Evolutionary conservation across 2,329 filamentous ascomycete species (phyloP), one percentile per base, ranked within the genome.

Genomic region (Lecanosticta acicola): DNA sequence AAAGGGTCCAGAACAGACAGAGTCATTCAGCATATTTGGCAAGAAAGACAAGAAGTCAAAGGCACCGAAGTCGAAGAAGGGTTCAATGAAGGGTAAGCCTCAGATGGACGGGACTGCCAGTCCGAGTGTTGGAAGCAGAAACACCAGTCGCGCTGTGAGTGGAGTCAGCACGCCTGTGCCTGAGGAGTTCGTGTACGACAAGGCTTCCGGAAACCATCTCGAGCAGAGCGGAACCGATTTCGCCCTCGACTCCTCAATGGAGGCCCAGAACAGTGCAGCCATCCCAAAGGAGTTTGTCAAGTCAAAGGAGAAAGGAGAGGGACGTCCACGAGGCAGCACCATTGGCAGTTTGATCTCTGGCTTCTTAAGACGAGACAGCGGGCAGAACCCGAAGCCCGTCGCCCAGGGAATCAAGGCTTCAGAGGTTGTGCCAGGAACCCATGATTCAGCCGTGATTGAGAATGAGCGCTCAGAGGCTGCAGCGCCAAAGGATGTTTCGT

Each of bases 1-100:
- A 14, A 64, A 64, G 45, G 64, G 64, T 29, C 62, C 64, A 3
- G 59, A 58, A n/a, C 58, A 65, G 55, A 66, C 64, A 0, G 61
- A 64, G 24, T 64, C 63, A 10, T 50, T 63, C 17, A 65, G 59
- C 42, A 49, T 60, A 18, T 66, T 64, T 37, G 51, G 46, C 13
- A 61, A 47, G 41, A 21, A 26, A 20, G 24, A 24, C 13, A 56
- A 57, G 48, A 56, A 55, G 43, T 21, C 36, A 36, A 46, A 46
- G 33, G 26, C 29, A 2, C 32, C 39, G 9, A 60, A 56, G 41
- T 46, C 42, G 18, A 54, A 49, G 34, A 51, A 49, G 42, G 32
- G 42, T 36, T 29, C 48, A 7, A 45, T 50, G 11, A 55, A 43
- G 44, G 42, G 45, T 39, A 58, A 57, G 41, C 42, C 14, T 4